Evolutionary conservation across 106 monocot species (phyloP).

Genomic region (Hemerocallis citrina): DNA sequence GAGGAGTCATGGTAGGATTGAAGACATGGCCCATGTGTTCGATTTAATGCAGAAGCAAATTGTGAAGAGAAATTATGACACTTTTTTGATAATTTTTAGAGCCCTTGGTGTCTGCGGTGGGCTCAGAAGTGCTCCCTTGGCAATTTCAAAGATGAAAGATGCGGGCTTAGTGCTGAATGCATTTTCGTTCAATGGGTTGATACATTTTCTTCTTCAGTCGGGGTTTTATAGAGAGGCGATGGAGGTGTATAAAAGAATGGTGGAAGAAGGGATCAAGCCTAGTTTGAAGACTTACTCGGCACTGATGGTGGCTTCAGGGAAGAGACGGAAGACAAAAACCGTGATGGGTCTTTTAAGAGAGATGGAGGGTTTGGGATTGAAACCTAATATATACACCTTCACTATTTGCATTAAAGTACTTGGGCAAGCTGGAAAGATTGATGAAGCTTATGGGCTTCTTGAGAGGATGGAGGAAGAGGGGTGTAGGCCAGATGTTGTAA

Average conservation of each 20-base stretch:
- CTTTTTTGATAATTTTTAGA: slow-evolving; percentile 73
- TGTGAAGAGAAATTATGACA: slow-evolving; percentile 50
- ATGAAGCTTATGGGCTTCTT: slow-evolving; percentile 57
- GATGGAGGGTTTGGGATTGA: slow-evolving; percentile 69
- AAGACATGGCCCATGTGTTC: slow-evolving; percentile 79
- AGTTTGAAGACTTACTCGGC: slow-evolving; percentile 88
- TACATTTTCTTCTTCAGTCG: slow-evolving; percentile 71
- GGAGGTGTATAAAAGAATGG: slow-evolving; percentile 68
- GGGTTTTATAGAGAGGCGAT: slow-evolving; percentile 50
- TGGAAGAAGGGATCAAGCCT: slow-evolving; percentile 54
- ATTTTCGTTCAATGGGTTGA: slow-evolving; percentile 81
- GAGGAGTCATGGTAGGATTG: slow-evolving; percentile 41
- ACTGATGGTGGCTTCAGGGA: slow-evolving; percentile 79
- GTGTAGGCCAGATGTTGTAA: slow-evolving; percentile 83
- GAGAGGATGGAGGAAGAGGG: slow-evolving; percentile 63
- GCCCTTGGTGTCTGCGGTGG: slow-evolving; percentile 44
- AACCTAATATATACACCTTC: slow-evolving; percentile 86
- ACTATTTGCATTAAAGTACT: slow-evolving; percentile 89
- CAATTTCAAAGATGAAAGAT: slow-evolving; percentile 49
- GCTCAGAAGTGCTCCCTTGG: slow-evolving; percentile 49
- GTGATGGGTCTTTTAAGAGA: slow-evolving; percentile 62
- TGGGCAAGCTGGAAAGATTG: slow-evolving; percentile 55
- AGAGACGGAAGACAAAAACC: slow-evolving; percentile 40
- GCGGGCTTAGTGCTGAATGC: slow-evolving; percentile 64
- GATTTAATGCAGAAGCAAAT: slow-evolving; percentile 95